phyloP scores from a whole-genome alignment of 2,329 filamentous ascomycete species.

The Penicillium hordei region DNA sequence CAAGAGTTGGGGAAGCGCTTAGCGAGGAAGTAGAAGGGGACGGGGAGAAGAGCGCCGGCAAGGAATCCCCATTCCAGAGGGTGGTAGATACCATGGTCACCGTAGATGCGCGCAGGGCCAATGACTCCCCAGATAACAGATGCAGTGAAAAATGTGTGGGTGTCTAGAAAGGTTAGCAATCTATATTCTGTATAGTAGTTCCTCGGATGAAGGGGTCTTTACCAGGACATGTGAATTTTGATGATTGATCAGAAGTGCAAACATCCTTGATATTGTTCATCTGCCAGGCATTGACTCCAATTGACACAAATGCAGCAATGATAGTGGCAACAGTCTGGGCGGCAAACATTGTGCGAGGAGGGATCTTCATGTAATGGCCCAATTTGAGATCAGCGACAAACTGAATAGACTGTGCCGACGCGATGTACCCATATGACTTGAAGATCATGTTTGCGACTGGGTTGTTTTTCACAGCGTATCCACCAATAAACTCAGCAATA shows the following conservation, averaged over 20 bases:
- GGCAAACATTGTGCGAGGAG: conserved; percentile 15
- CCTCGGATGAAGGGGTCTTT: neutral
- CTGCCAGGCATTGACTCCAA: conserved; percentile 50
- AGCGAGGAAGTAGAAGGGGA: conserved; percentile 47
- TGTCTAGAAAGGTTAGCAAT: conserved; percentile 13
- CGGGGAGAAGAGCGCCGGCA: conserved; percentile 49
- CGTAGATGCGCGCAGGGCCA: conserved; percentile 53
- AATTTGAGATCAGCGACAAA: conserved; percentile 42
- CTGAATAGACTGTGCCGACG: conserved; percentile 53
- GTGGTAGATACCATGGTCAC: conserved; percentile 51
- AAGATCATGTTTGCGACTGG: conserved; percentile 57
- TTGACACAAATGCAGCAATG: conserved; percentile 53
- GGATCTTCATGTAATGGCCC: conserved; percentile 22
- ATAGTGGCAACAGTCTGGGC: conserved; percentile 16
- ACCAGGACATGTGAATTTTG: conserved; percentile 50
- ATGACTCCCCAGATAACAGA: conserved; percentile 58
- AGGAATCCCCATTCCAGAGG: conserved; percentile 53
- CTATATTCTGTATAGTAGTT: neutral
- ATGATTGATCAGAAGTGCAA: conserved; percentile 48
- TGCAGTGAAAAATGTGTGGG: conserved; percentile 59
- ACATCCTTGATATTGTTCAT: conserved; percentile 51
- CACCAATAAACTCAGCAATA: conserved; percentile 55
- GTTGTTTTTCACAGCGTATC: conserved; percentile 53
- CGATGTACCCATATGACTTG: conserved; percentile 51
- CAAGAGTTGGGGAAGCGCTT: conserved; percentile 42